phyloP scores from a whole-genome alignment of 2,329 filamentous ascomycete genomes.

The Elsinoe batatas region DNA sequence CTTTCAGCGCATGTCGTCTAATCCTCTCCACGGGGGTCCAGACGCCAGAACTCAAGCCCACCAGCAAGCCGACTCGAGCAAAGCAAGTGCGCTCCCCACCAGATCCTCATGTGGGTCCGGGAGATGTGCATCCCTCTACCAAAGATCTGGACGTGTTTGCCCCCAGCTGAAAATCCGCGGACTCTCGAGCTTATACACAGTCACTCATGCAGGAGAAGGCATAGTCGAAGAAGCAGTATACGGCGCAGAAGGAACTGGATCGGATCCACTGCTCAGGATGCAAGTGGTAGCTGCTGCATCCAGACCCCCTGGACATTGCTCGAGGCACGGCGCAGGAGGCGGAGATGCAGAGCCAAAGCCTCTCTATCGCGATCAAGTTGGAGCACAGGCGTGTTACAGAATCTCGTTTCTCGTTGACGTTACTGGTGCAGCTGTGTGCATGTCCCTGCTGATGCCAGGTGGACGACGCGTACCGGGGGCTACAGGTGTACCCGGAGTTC shows the following conservation, averaged over 20 bases:
- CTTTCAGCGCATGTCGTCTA: not conserved
- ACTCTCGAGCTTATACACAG: not conserved
- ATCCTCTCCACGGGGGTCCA: not conserved
- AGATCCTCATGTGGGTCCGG: not conserved
- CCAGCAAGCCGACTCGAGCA: not conserved
- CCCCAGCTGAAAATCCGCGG: not conserved
- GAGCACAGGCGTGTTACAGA: not conserved
- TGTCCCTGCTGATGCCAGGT: not conserved
- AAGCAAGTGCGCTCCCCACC: not conserved
- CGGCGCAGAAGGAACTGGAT: not conserved
- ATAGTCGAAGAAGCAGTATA: not conserved
- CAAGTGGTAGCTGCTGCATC: not conserved
- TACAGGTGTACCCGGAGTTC: not conserved
- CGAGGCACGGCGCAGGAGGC: not conserved
- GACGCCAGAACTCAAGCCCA: not conserved
- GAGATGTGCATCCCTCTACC: not conserved
- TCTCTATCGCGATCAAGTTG: not conserved
- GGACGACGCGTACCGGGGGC: not conserved
- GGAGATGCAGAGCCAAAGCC: not conserved
- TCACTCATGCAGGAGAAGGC: not conserved
- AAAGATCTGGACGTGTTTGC: conserved; percentile 2
- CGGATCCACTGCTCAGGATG: not conserved
- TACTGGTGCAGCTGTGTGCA: not conserved
- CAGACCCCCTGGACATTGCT: not conserved
- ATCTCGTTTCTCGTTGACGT: conserved; percentile 4